Conservation (phyloP, 495 filamentous ascomycete species). For the Glutinoglossum americanum region DNA sequence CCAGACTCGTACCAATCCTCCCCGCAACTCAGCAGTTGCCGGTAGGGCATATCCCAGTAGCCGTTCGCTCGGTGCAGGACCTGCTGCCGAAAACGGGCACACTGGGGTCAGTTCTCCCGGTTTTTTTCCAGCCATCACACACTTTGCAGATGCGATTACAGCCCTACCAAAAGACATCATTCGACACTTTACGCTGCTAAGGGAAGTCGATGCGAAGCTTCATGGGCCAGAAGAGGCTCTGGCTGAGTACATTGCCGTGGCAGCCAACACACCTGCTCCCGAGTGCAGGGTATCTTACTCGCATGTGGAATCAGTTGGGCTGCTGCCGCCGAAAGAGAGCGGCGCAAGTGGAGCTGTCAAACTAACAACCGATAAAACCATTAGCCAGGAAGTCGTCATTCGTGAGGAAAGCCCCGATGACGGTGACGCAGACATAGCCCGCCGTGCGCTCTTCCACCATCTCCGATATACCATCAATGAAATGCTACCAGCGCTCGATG, state of each 20-base stretch:
- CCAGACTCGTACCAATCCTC: conserved; percentile 38
- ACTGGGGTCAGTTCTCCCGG: conserved; percentile 26
- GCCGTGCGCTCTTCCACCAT: conserved; percentile 40
- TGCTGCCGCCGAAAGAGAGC: background rate
- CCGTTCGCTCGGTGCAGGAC: conserved; percentile 13
- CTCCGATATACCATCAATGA: conserved; percentile 24
- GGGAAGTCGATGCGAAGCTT: conserved; percentile 93
- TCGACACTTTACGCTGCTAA: conserved; percentile 79
- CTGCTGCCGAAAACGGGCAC: conserved; percentile 13
- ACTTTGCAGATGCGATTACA: conserved; percentile 82
- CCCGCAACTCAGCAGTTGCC: conserved; percentile 34
- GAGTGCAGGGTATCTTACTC: background rate
- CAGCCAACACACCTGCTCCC: background rate
- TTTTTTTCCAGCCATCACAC: conserved; percentile 81
- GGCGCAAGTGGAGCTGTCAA: background rate
- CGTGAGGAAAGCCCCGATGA: background rate
- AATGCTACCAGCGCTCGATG: conserved; percentile 69
- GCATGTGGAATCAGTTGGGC: conserved; percentile 6
- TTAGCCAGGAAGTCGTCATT: background rate
- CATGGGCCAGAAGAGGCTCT: conserved; percentile 4
- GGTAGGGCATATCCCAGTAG: conserved; percentile 27
- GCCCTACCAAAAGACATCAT: conserved; percentile 89
- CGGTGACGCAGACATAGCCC: conserved; percentile 30
- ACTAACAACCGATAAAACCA: background rate
- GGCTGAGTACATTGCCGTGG: background rate